These are phyloP conservation scores for Colletotrichum agaves DNA, from an alignment of 2,329 filamentous ascomycete genomes.

Conservation along the genomic window DNA sequence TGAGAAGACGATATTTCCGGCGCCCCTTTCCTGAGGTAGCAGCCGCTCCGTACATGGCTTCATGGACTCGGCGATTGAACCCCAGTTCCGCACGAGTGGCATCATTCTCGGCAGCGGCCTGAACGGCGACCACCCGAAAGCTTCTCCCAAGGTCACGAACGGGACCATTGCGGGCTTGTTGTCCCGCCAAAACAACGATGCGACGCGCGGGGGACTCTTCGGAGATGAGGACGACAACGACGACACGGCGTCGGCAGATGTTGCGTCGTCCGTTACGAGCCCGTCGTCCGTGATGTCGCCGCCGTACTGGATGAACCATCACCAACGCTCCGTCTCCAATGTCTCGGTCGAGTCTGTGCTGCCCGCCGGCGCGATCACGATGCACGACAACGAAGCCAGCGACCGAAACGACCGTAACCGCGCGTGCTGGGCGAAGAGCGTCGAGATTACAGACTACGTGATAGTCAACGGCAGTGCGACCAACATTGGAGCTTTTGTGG, in stretches of 20 bases:
- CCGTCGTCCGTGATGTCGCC: constrained; percentile 49
- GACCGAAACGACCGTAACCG: constrained; percentile 62
- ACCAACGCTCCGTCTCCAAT: constrained; percentile 51
- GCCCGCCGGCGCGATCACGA: constrained; percentile 65
- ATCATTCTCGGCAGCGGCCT: constrained; percentile 14
- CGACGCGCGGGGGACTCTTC: constrained; percentile 22
- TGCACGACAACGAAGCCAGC: constrained; percentile 70
- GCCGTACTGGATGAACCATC: constrained; percentile 56
- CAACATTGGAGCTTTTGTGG: constrained; percentile 87
- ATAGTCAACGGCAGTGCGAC: constrained; percentile 66
- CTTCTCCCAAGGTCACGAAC: constrained; percentile 17
- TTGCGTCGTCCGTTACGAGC: constrained; percentile 30
- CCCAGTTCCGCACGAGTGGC: constrained; percentile 35
- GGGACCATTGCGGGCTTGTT: constrained; percentile 21
- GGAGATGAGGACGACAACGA: constrained; percentile 29
- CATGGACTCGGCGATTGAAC: constrained; percentile 38
- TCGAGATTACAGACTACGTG: constrained; percentile 67
- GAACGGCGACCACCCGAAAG: constrained; percentile 22
- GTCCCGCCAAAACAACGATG: constrained; percentile 31
- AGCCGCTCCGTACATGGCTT: constrained; percentile 34
- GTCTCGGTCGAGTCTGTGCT: constrained; percentile 61
- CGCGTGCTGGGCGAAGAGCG: constrained; percentile 73
- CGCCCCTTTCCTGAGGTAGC: constrained; percentile 33
- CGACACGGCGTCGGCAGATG: constrained; percentile 23
- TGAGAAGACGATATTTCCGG: not conserved